A percentile compares a stretch with the other conserved stretches of the same genome.
phyloP scores from a whole-genome alignment of 805 yeast species.

The Lipomyces anomalus region DNA sequence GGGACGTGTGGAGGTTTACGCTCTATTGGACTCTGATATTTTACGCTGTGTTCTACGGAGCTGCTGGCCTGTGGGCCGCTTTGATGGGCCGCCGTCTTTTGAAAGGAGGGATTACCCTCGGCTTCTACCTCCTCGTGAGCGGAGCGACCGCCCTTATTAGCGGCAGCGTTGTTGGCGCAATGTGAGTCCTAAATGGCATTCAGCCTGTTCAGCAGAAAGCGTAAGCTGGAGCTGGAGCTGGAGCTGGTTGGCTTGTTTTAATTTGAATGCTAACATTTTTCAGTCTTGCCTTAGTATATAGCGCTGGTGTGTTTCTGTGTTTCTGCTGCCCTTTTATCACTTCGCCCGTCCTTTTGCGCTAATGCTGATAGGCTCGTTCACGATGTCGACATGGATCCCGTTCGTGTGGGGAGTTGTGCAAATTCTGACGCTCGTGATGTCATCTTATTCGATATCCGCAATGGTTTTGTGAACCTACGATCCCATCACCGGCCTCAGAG shows the following conservation, averaged over 20 bases:
- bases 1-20: slow-evolving; percentile 79
- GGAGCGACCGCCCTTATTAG: slow-evolving; percentile 58
- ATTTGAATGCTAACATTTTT: background rate
- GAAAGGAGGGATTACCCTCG: slow-evolving; percentile 41
- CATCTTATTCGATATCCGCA: slow-evolving; percentile 57
- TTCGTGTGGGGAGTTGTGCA: slow-evolving; percentile 70
- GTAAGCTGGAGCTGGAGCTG: slow-evolving; percentile 1
- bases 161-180: slow-evolving; percentile 73
- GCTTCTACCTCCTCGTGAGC: slow-evolving; percentile 49
- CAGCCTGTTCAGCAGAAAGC: slow-evolving; percentile 4
- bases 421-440: slow-evolving; percentile 58
- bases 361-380: slow-evolving; percentile 67
- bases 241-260: too few relatives aligned
- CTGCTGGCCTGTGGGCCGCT: slow-evolving; percentile 61
- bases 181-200: slow-evolving; percentile 38
- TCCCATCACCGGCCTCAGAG: too few relatives aligned
- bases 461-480: slow-evolving; percentile 34
- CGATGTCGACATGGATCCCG: slow-evolving; percentile 96
- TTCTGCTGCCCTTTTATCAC: too few relatives aligned
- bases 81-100: slow-evolving; percentile 42
- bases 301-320: too few relatives aligned
- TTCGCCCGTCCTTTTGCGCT: too few relatives aligned
- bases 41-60: slow-evolving; percentile 54
- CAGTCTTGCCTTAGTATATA: slow-evolving; percentile 18
- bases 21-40: slow-evolving; percentile 73